Base-by-base conservation (phyloP, 257 asterid genomes). In the Ballota nigra region DNA sequence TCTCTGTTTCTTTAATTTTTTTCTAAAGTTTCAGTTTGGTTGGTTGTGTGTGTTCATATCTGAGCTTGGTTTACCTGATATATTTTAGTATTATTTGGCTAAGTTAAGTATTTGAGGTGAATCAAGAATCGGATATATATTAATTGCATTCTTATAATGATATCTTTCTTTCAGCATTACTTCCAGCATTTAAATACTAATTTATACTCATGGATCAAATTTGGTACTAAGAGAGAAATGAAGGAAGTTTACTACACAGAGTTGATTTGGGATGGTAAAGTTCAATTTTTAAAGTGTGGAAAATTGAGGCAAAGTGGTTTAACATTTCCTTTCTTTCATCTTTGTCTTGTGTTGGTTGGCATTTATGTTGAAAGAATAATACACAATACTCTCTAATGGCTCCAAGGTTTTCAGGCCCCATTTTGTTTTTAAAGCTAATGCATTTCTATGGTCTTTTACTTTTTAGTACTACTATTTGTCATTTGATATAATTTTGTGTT, bases 11-110 rank as follows among this genome's bases (percentile, higher is more conserved):
- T 41, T 40, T 40, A 20, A 55, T 6, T 41, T 62, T 58, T 47
- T 52, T 66, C 3, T 63, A 16, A 20, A 69, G 81, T 60, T 72
- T 64, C 51, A 34, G 33, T 51, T 74, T 70, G 80, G 76, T 59
- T 45, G 66, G 60, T 59, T 82, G 63, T 74, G 68, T 43, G 66
- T 77, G 85, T 71, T 52, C 16, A 51, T 66, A 16, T 64, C 56
- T 62, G 71, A 40, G 69, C 66, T 75, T 69, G 41, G 4, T 9
- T 28, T 58, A 24, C 15, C 38, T 31, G 2, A 18, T 11, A 51
- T 38, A 41, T 65, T 68, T 63, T 26, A 56, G 43, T 7, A 34
- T 36, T 60, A 5, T 53, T 75, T 8, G 18, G 38, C 40, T 57
- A 13, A 40, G 52, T 22, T 11, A 34, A 63, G 41, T 24, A 13